Base-by-base conservation (phyloP, 2,329 filamentous ascomycete genomes). In the Aspergillus felis region DNA sequence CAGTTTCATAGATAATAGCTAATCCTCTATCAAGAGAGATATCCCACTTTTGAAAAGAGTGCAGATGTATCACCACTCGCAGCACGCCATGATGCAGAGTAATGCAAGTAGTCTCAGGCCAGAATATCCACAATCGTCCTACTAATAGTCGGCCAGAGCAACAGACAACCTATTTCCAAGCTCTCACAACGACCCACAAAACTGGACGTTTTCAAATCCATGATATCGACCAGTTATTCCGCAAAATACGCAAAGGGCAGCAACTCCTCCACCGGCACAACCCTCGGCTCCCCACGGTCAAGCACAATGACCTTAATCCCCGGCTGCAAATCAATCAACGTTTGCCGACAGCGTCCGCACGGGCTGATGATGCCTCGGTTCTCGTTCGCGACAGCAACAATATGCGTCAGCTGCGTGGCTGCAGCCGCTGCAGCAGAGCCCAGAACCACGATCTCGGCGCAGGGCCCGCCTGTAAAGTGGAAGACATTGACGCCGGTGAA, bases 321-420 rank as follows among this genome's bases (percentile, higher is more conserved):
- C 8, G 68, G 68, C 38, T 66, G 64, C 44, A 69, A 58, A 58
- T 71, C 68, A 3, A 56, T 41, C 27, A 70, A 46, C 9, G 68
- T 64, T 50, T 71, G 68, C 32, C 68, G 64, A 56, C 68, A 70
- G 9, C 67, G 58, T 8, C 68, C 68, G 51, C 67, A 69, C 2
- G 68, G 68, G 44, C 57, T 70, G 38, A 70, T 27, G 4, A 69
- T 60, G 2, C 57, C 61, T 9, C 62, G 54, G 27, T 61, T 56
- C 12, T 64, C 57, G 49, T 66, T 66, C 10, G 51, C 66, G 10
- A 69, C 56, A 0, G 66, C 65, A 27, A 70, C 68, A 22, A 70
- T 67, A 51, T 66, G 60, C 3, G 62, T 68, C 22, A 70, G 55
- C 28, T 57, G 53, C 25, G 51, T 41, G 4, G 55, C 58, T 8